A percentile compares a stretch with the other conserved stretches of the same genome.
These are phyloP conservation scores for Hippophae gyantsensis DNA, from an alignment of 306 rosid species.

Conservation along the genomic window DNA sequence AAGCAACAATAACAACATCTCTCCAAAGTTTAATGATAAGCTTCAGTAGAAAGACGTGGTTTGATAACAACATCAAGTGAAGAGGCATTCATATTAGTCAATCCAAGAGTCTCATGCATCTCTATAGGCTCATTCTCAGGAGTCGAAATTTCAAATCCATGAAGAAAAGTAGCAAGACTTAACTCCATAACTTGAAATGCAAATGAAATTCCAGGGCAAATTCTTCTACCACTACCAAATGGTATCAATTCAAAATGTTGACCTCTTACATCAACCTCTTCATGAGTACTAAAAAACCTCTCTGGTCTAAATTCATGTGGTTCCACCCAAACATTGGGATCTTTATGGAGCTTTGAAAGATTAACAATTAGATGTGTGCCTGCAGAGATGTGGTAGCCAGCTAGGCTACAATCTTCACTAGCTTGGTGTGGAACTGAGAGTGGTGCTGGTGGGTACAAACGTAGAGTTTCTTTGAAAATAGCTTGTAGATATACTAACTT, in stretches of 20 bases:
- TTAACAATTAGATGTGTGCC: conserved; percentile 23
- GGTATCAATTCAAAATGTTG: conserved; percentile 22
- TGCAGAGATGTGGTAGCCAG: conserved; percentile 12
- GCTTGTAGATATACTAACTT: conserved; percentile 24
- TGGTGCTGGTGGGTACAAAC: conserved; percentile 22
- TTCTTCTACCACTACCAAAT: conserved; percentile 31
- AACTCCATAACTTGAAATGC: conserved; percentile 17
- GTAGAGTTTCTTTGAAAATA: conserved; percentile 22
- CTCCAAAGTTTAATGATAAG: not conserved
- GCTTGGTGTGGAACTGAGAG: conserved; percentile 21
- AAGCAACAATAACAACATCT: too few relatives aligned
- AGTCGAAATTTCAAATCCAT: conserved; percentile 11
- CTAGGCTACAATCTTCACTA: conserved; percentile 17
- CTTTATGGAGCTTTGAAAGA: conserved; percentile 22
- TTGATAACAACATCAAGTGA: conserved; percentile 15
- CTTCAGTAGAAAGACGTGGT: conserved; percentile 11
- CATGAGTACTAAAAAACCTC: conserved; percentile 12
- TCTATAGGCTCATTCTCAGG: conserved; percentile 8
- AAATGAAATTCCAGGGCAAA: conserved; percentile 23
- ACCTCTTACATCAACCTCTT: conserved; percentile 18
- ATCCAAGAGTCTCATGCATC: conserved; percentile 9
- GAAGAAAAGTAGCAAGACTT: conserved; percentile 14
- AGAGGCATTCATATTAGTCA: conserved; percentile 8
- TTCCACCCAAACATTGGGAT: conserved; percentile 24
- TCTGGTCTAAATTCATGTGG: conserved; percentile 22